Evolutionary conservation across 140 eudicot species (phyloP).

Genomic region (Stevia rebaudiana): DNA sequence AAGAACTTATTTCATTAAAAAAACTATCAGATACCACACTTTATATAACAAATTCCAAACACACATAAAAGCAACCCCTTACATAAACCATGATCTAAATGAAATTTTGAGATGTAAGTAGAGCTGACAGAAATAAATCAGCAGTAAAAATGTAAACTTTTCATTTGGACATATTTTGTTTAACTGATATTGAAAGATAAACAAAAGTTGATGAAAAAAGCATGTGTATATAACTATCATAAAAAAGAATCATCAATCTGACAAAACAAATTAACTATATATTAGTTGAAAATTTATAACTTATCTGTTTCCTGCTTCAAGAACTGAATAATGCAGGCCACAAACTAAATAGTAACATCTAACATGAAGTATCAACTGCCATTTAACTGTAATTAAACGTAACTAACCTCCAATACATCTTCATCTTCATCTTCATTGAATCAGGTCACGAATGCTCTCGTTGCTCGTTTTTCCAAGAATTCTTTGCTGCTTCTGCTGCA

Average conservation of each 20-base stretch:
- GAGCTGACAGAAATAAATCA: not conserved
- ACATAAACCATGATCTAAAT: not conserved
- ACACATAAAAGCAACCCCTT: not conserved
- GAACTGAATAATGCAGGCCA: conserved; percentile 8
- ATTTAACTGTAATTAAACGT: conserved; percentile 20
- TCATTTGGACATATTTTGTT: not conserved
- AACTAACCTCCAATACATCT: conserved; percentile 28
- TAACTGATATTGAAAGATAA: not conserved
- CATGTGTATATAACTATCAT: conserved; percentile 29
- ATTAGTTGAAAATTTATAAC: conserved; percentile 28
- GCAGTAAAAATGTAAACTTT: conserved; percentile 12
- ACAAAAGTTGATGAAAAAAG: conserved; percentile 17
- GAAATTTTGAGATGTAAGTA: not conserved
- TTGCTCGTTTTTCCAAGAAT: conserved; percentile 78
- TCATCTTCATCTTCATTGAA: conserved; percentile 6
- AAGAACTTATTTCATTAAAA: not conserved
- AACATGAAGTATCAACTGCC: conserved; percentile 20
- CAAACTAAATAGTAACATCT: conserved; percentile 21
- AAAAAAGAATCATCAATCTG: conserved; percentile 38
- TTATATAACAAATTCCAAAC: not conserved
- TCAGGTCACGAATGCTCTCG: conserved; percentile 37
- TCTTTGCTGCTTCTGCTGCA: conserved; percentile 58
- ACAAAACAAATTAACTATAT: conserved; percentile 23
- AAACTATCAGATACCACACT: not conserved
- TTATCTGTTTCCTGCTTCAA: conserved; percentile 23